Conservation (phyloP, 1,284 basidiomycete genomes). For the Cutaneotrichosporon dermatis region DNA sequence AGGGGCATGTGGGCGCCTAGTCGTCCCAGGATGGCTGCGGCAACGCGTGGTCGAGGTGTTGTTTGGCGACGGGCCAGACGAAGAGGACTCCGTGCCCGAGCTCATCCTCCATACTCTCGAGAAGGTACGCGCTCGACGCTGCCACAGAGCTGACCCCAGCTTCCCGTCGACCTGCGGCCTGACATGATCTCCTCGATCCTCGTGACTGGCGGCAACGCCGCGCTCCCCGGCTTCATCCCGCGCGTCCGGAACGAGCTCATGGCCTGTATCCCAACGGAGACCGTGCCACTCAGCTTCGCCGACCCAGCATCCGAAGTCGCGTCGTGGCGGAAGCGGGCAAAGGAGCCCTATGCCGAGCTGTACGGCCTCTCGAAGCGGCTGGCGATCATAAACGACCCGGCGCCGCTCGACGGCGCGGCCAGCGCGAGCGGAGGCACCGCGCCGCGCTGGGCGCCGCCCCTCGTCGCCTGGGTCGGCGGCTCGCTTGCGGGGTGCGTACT, state of each 20-base stretch:
- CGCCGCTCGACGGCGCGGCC: slow-evolving; percentile 28
- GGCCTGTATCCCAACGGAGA: slow-evolving; percentile 53
- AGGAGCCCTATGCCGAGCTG: slow-evolving; percentile 68
- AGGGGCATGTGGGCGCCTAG: slow-evolving; percentile 46
- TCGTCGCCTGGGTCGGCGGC: slow-evolving; percentile 87
- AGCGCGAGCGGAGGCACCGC: slow-evolving; percentile 65
- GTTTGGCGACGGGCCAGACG: slow-evolving; percentile 69
- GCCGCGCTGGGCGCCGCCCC: slow-evolving; percentile 73
- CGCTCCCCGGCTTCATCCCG: slow-evolving; percentile 86
- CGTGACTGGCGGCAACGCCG: slow-evolving; percentile 80
- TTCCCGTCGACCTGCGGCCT: slow-evolving; percentile 81
- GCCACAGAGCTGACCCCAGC: slow-evolving; percentile 50
- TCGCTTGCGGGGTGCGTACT: slow-evolving; percentile 73
- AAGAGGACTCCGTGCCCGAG: slow-evolving; percentile 76
- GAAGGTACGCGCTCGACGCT: slow-evolving; percentile 55
- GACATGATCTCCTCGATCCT: slow-evolving; percentile 75
- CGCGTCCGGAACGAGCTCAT: slow-evolving; percentile 73
- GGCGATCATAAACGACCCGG: slow-evolving; percentile 76
- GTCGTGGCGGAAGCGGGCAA: slow-evolving; percentile 41
- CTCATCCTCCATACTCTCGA: slow-evolving; percentile 70
- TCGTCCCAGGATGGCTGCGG: slow-evolving; percentile 90
- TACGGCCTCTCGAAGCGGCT: slow-evolving; percentile 65
- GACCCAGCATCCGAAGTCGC: slow-evolving; percentile 12
- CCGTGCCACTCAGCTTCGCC: slow-evolving; percentile 14
- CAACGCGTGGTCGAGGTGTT: slow-evolving; percentile 85